phyloP scores from a whole-genome alignment of 768 basidiomycete species.

The Trichaptum fuscoviolaceum region DNA sequence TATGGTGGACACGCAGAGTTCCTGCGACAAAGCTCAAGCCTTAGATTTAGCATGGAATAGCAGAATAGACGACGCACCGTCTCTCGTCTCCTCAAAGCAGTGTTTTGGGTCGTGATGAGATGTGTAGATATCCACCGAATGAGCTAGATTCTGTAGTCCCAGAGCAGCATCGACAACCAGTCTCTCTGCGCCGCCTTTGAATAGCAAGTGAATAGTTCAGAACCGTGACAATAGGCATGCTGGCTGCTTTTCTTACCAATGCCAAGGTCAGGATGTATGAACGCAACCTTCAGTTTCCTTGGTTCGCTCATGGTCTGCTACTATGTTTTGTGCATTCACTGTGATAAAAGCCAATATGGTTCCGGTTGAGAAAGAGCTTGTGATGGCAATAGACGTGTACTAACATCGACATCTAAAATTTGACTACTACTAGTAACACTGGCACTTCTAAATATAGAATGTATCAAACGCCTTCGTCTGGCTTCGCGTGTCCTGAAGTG shows the following conservation, averaged over 20 bases:
- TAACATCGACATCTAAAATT: neutral
- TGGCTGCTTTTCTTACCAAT: conserved; percentile 52
- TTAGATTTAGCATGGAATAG: neutral
- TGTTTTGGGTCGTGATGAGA: conserved; percentile 84
- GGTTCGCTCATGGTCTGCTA: neutral
- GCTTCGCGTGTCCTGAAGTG: no score
- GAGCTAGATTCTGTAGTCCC: conserved; percentile 78
- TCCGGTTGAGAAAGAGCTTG: neutral
- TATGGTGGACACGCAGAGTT: conserved; percentile 68
- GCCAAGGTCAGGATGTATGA: conserved; percentile 92
- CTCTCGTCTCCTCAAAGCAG: conserved; percentile 90
- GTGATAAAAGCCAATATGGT: neutral
- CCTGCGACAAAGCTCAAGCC: conserved; percentile 47
- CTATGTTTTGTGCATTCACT: neutral
- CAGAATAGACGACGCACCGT: conserved; percentile 51
- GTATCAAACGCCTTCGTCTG: no score
- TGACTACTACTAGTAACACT: no score
- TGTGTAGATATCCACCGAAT: conserved; percentile 85
- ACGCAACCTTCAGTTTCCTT: conserved; percentile 52
- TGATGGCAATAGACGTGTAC: neutral
- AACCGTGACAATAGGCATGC: conserved; percentile 2
- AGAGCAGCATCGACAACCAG: conserved; percentile 93
- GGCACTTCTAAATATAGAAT: neutral
- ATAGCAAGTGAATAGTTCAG: neutral
- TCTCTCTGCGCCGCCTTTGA: conserved; percentile 87